Evolutionary conservation across 2,329 filamentous ascomycete genomes (phyloP), one percentile per base, ranked within the genome.

Genomic region (Penicillium concentricum): DNA sequence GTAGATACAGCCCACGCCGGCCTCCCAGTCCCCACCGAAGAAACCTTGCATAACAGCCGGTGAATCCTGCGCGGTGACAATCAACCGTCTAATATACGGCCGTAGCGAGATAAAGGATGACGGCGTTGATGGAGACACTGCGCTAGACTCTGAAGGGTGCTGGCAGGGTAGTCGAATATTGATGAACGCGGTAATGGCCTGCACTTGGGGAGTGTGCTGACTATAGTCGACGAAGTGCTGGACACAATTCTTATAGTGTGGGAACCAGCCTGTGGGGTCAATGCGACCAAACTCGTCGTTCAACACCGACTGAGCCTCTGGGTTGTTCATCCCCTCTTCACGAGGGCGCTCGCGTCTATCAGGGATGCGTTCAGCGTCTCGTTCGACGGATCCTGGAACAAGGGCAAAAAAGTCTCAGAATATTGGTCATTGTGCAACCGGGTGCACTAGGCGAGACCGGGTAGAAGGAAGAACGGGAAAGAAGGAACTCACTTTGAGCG

Each of bases 101-200:
- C 93, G 83, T 2, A 97, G 81, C 0, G 90, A 90, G 37, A 92
- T 81, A 34, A 62, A 58, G 3, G 68, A 52, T 55, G 35, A 56
- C 65, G 22, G 69, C 63, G 7, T 68, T 64, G 32, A 69, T 61
- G 22, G 68, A 62, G 48, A 64, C 78, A 68, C 54, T 8, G 72
- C 52, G 20, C 18, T 10, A 13, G 81, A 79, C 42, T 76, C 77
- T 1, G 73, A 60, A 3, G 74, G 70, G 71, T 85, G 87, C 74
- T 97, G 92, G 71, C 86, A 94, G 1, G 94, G 94, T 0, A 97
- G 83, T 59, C 87, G 86, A 70, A 97, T 97, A 74, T 97, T 97
- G 77, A 97, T 80, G 73, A 94, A 91, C 4, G 92, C 90, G 15
- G 92, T 91, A 42, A 97, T 83, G 6, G 92, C 90, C 75, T 97